Conservation (phyloP, 1,139 yeast species). For the Geotrichum citri-aurantii region DNA sequence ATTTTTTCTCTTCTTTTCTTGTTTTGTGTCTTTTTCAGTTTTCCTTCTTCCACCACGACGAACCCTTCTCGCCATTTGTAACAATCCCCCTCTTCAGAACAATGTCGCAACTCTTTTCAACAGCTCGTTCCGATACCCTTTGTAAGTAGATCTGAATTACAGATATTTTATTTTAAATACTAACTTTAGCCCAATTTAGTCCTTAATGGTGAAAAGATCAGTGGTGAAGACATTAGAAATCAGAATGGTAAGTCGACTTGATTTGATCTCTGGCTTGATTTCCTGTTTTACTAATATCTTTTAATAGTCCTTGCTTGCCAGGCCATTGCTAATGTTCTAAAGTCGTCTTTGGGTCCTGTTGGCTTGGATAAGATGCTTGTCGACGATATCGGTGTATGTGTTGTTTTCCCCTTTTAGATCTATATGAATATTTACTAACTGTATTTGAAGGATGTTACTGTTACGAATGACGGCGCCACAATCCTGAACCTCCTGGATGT, state of each 20-base stretch:
- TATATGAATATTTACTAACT: not conserved
- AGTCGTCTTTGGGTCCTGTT: conserved; percentile 95
- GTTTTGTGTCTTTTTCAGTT: conserved; percentile 2
- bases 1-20: not conserved
- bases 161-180: not conserved
- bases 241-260: conserved; percentile 54
- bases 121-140: conserved; percentile 85
- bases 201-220: conserved; percentile 90
- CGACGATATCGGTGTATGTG: conserved; percentile 76
- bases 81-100: conserved; percentile 10
- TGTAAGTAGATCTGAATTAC: conserved; percentile 38
- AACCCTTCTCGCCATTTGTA: not conserved
- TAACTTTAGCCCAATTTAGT: conserved; percentile 34
- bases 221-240: conserved; percentile 94
- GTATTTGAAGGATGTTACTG: conserved; percentile 66
- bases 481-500: conserved; percentile 86
- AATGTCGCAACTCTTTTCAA: conserved; percentile 53
- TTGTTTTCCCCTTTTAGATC: not conserved
- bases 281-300: not conserved
- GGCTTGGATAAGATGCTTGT: conserved; percentile 98
- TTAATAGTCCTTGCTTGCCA: conserved; percentile 70
- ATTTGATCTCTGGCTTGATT: not conserved
- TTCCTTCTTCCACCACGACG: conserved; percentile 1
- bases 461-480: conserved; percentile 98
- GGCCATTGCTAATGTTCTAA: conserved; percentile 96